These are phyloP conservation scores for Podosphaera leucotricha DNA, from an alignment of 2,329 filamentous ascomycete genomes.

Conservation along the genomic window DNA sequence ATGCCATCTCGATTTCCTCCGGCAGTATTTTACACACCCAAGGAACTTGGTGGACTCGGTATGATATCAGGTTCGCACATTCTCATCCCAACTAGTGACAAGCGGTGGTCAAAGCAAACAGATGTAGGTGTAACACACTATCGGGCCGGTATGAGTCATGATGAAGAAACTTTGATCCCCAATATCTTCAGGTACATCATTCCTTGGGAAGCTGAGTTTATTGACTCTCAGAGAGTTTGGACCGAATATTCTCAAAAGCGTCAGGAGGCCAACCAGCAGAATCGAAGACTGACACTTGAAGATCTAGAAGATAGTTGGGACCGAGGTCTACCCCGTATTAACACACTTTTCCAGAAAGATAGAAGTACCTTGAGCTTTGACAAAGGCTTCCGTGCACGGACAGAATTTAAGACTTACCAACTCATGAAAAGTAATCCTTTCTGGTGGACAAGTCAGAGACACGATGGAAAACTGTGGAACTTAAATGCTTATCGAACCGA, in stretches of 20 bases:
- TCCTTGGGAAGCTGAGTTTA: slow-evolving; percentile 96
- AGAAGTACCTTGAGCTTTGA: slow-evolving; percentile 92
- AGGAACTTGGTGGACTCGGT: slow-evolving; percentile 85
- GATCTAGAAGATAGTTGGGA: slow-evolving; percentile 98
- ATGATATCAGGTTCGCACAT: slow-evolving; percentile 99
- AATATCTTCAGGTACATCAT: slow-evolving; percentile 99
- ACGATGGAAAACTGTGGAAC: slow-evolving; percentile 96
- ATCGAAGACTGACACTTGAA: slow-evolving; percentile 77
- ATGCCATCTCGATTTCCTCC: slow-evolving; percentile 98
- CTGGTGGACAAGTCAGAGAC: slow-evolving; percentile 96
- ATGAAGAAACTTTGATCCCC: slow-evolving; percentile 90
- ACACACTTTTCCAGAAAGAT: slow-evolving; percentile 97
- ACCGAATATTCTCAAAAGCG: slow-evolving; percentile 98
- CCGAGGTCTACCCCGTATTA: slow-evolving; percentile 88
- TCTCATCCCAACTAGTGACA: slow-evolving; percentile 87
- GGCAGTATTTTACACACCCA: slow-evolving; percentile 95
- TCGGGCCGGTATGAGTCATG: slow-evolving; percentile 90
- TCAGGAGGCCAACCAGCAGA: slow-evolving; percentile 90
- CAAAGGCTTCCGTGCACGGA: slow-evolving; percentile 86
- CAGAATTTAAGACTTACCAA: slow-evolving; percentile 96
- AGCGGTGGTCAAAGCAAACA: slow-evolving; percentile 95
- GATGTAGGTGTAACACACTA: slow-evolving; percentile 95
- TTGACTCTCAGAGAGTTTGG: slow-evolving; percentile 97
- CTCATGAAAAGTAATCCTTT: slow-evolving; percentile 98
- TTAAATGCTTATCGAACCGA: slow-evolving; percentile 88